phyloP scores from a whole-genome alignment of 129 eudicot species.

The Oenanthe sinensis region DNA sequence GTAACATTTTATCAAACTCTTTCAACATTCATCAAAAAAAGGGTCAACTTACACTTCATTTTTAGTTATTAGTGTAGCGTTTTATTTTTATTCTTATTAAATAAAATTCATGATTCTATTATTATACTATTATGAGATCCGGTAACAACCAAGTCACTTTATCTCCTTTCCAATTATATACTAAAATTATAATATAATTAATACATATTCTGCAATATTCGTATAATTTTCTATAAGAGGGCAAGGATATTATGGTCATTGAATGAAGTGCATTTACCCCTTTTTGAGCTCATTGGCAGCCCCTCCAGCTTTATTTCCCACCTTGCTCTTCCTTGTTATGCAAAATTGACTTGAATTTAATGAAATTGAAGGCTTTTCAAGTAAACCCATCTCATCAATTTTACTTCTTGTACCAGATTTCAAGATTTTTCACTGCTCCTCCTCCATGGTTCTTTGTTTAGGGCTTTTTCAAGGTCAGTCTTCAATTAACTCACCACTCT shows the following conservation, averaged over 20 bases:
- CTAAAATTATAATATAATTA: too few relatives aligned
- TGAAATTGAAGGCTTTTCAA: conserved; percentile 7
- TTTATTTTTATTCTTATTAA: too few relatives aligned
- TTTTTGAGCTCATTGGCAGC: conserved; percentile 22
- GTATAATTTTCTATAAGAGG: too few relatives aligned
- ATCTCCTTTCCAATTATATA: too few relatives aligned
- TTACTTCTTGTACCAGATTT: conserved; percentile 24
- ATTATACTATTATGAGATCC: too few relatives aligned
- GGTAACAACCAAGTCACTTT: too few relatives aligned
- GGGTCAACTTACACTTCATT: too few relatives aligned
- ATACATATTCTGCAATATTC: too few relatives aligned
- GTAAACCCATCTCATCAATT: conserved; percentile 20
- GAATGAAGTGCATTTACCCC: not conserved
- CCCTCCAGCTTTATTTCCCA: conserved; percentile 23
- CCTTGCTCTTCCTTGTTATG: conserved; percentile 17
- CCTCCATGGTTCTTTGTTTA: conserved; percentile 25
- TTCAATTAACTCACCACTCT: not conserved
- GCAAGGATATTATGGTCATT: not conserved
- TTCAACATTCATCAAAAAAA: too few relatives aligned
- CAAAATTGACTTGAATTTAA: conserved; percentile 20
- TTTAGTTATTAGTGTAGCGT: too few relatives aligned
- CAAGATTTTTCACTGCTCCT: conserved; percentile 2
- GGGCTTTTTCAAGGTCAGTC: conserved; percentile 22
- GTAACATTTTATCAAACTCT: too few relatives aligned
- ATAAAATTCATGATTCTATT: too few relatives aligned